These are phyloP conservation scores for Fistulinella prunicolor DNA, from an alignment of 768 basidiomycete genomes.

Conservation along the genomic window DNA sequence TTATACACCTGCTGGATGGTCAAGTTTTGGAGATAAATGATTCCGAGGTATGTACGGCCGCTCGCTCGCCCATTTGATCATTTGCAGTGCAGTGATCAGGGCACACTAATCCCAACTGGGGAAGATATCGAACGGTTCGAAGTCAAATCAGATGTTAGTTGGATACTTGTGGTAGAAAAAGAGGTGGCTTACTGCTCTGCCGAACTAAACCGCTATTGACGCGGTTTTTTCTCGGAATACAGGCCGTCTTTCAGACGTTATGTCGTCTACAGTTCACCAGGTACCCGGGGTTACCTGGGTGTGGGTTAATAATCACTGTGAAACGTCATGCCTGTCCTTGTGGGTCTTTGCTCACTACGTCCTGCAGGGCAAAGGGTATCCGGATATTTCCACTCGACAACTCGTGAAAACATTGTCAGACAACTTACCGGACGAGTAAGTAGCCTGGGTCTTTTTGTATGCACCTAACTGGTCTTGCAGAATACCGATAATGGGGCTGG, in stretches of 20 bases:
- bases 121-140: constrained; percentile 68
- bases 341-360: constrained; percentile 4
- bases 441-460: not conserved
- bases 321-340: not conserved
- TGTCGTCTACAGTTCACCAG: constrained; percentile 54
- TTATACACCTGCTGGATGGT: constrained; percentile 55
- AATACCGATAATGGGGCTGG: constrained; percentile 71
- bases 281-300: constrained; percentile 49
- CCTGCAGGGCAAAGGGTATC: constrained; percentile 91
- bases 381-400: constrained; percentile 88
- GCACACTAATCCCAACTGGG: constrained; percentile 69
- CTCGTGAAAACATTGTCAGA: constrained; percentile 72
- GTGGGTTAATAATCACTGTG: constrained; percentile 80
- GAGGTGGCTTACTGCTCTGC: constrained; percentile 51
- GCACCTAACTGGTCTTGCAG: constrained; percentile 38
- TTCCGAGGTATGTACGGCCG: constrained; percentile 47
- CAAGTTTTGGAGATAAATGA: constrained; percentile 50
- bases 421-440: constrained; percentile 59
- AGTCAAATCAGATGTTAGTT: constrained; percentile 53
- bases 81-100: constrained; percentile 40
- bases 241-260: constrained; percentile 96
- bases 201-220: not conserved
- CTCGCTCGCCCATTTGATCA: not conserved
- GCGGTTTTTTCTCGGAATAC: not conserved
- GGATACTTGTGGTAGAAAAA: constrained; percentile 92